phyloP scores from a whole-genome alignment of 495 filamentous ascomycete species.

The Cairneyella variabilis region DNA sequence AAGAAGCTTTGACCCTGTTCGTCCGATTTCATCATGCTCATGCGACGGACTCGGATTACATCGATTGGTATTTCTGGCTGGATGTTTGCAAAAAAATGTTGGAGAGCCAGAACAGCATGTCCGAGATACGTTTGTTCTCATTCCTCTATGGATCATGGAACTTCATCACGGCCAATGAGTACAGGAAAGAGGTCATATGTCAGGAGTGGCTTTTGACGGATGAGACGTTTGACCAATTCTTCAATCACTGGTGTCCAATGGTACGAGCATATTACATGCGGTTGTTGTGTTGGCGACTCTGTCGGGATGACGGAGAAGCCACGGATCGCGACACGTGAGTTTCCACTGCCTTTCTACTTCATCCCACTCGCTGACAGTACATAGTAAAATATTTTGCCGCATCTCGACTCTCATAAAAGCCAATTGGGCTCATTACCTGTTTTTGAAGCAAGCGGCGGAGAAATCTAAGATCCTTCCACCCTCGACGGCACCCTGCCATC shows the following conservation, averaged over 20 bases:
- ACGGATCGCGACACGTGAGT: constrained; percentile 63
- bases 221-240: constrained; percentile 75
- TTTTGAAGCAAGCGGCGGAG: constrained; percentile 62
- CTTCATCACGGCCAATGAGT: constrained; percentile 59
- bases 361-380: constrained; percentile 11
- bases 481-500: constrained; percentile 79
- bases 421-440: constrained; percentile 77
- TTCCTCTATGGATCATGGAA: constrained; percentile 85
- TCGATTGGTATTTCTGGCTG: constrained; percentile 91
- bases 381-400: constrained; percentile 59
- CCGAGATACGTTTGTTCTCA: constrained; percentile 83
- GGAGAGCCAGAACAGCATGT: constrained; percentile 87
- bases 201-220: constrained; percentile 76
- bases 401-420: constrained; percentile 67
- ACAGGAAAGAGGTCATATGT: constrained; percentile 69
- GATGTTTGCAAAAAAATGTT: constrained; percentile 79
- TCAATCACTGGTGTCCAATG: constrained; percentile 99
- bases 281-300: constrained; percentile 87
- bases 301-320: constrained; percentile 66
- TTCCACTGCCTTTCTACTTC: not conserved
- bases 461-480: constrained; percentile 49
- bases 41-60: constrained; percentile 28
- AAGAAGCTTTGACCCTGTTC: constrained; percentile 57
- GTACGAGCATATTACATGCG: constrained; percentile 95
- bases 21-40: constrained; percentile 40